Percentiles rank a stretch among this genome's conserved stretches.
phyloP scores from a whole-genome alignment of 805 yeast genomes.

The Lipomyces sp. region DNA sequence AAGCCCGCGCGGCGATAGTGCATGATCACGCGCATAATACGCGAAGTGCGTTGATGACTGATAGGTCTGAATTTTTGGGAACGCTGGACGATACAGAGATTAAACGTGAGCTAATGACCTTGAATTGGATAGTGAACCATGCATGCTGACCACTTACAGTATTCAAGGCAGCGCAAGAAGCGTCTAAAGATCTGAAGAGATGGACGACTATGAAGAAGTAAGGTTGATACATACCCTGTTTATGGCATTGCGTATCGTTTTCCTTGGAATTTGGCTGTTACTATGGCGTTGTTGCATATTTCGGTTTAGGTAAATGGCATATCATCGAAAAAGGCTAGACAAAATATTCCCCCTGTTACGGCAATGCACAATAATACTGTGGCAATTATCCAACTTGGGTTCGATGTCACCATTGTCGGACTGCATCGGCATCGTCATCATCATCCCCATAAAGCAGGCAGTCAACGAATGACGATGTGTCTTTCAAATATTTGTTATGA shows the following conservation, averaged over 20 bases:
- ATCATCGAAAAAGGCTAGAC: neutral
- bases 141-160: conserved; percentile 13
- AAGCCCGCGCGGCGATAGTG: conserved; percentile 69
- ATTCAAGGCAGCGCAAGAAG: conserved; percentile 31
- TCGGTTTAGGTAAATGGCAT: conserved; percentile 6
- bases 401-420: neutral
- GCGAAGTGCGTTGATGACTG: conserved; percentile 48
- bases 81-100: conserved; percentile 81
- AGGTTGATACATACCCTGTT: neutral
- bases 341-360: neutral
- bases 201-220: conserved; percentile 33
- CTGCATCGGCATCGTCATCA: neutral
- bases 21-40: conserved; percentile 69
- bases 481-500: neutral
- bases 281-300: neutral
- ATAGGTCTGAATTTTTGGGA: conserved; percentile 59
- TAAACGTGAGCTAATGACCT: conserved; percentile 39
- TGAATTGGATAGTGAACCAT: neutral
- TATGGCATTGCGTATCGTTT: neutral
- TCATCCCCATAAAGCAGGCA: no score
- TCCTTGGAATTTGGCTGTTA: neutral
- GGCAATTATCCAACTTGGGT: no score
- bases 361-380: neutral
- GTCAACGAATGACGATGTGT: no score
- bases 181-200: conserved; percentile 30